phyloP scores from a whole-genome alignment of 2,329 filamentous ascomycete species.

The Tolypocladium guangdongense region DNA sequence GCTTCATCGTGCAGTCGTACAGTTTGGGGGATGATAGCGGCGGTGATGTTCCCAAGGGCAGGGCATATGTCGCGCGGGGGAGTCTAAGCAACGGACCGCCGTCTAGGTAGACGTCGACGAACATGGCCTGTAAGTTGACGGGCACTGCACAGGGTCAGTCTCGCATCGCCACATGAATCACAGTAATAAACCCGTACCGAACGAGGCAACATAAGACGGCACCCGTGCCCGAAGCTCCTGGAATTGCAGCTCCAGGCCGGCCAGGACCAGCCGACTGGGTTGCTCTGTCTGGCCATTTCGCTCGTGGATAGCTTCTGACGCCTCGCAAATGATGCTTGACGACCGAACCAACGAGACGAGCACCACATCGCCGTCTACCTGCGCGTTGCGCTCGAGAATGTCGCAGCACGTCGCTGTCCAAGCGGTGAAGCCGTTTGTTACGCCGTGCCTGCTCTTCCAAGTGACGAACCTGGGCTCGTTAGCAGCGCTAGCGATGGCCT shows the following conservation, averaged over 20 bases:
- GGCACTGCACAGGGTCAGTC: conserved; percentile 11
- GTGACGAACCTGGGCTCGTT: conserved; percentile 22
- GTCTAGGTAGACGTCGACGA: conserved; percentile 27
- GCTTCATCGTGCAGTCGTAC: conserved; percentile 11
- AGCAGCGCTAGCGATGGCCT: neutral
- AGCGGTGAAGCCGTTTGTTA: conserved; percentile 23
- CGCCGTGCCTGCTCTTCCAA: conserved; percentile 23
- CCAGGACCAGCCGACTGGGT: conserved; percentile 32
- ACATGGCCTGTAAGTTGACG: conserved; percentile 20
- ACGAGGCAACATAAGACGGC: conserved; percentile 17
- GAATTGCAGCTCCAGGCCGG: conserved; percentile 36
- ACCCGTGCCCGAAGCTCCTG: conserved; percentile 29
- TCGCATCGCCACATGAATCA: conserved; percentile 1
- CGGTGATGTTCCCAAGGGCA: conserved; percentile 3
- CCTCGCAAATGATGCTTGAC: conserved; percentile 28
- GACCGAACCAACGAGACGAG: conserved; percentile 33
- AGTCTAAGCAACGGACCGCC: conserved; percentile 24
- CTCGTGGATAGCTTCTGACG: conserved; percentile 19
- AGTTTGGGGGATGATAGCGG: conserved; percentile 11
- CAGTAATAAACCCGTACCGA: conserved; percentile 4
- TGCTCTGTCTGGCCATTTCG: conserved; percentile 20
- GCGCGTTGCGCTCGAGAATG: conserved; percentile 25
- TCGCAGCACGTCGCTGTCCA: conserved; percentile 36
- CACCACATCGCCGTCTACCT: conserved; percentile 26
- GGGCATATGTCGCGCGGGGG: conserved; percentile 2